Percentiles rank a stretch among this genome's conserved stretches.
Evolutionary conservation across 1,284 basidiomycete genomes (phyloP).

Genomic region (Papiliotrema terrestris): DNA sequence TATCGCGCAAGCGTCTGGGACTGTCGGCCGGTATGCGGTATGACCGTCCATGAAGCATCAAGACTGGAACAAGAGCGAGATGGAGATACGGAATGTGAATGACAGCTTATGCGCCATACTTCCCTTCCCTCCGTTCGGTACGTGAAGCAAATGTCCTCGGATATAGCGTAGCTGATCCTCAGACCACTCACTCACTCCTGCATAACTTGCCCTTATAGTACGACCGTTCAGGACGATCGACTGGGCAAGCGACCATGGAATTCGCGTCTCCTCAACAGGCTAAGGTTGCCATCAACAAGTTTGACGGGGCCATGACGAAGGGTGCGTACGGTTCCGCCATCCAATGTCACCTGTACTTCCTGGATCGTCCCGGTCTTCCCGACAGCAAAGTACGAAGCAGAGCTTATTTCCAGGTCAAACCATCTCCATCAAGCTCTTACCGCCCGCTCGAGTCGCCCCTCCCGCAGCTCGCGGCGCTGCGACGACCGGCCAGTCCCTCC

Average conservation of each 20-base stretch:
- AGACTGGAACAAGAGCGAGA: too few relatives aligned
- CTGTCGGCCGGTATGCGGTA: too few relatives aligned
- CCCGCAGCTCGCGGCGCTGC: background rate
- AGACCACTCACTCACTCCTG: too few relatives aligned
- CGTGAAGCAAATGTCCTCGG: too few relatives aligned
- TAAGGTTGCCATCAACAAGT: constrained; percentile 76
- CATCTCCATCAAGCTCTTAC: constrained; percentile 64
- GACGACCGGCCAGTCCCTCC: constrained; percentile 11
- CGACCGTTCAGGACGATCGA: constrained; percentile 90
- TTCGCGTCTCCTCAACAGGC: constrained; percentile 78
- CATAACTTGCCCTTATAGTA: constrained; percentile 62
- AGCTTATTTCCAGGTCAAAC: constrained; percentile 62
- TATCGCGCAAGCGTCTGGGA: too few relatives aligned
- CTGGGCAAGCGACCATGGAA: constrained; percentile 75
- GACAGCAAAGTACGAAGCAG: background rate
- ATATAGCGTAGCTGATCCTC: constrained; percentile 46
- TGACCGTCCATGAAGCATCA: too few relatives aligned
- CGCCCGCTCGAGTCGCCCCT: constrained; percentile 17
- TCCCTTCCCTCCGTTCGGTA: too few relatives aligned
- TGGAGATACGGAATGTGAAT: too few relatives aligned
- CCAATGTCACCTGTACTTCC: too few relatives aligned
- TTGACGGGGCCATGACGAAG: constrained; percentile 85
- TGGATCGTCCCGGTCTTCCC: too few relatives aligned
- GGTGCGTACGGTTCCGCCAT: constrained; percentile 55
- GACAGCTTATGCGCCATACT: constrained; percentile 25